phyloP scores from a whole-genome alignment of 2,329 filamentous ascomycete genomes.

The Botrytis sinoallii region DNA sequence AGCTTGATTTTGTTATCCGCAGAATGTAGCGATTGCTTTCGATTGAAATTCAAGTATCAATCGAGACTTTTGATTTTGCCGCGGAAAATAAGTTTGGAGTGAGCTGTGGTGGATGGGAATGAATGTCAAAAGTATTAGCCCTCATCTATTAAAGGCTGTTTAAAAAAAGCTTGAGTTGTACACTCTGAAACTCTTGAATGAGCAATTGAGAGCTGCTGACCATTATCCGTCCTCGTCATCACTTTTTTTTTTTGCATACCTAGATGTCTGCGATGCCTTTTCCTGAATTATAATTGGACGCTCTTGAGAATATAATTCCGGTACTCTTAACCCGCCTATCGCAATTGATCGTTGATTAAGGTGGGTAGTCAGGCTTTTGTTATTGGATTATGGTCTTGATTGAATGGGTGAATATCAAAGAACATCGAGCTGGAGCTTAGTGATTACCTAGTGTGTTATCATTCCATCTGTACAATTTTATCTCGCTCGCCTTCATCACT shows the following conservation, averaged over 20 bases:
- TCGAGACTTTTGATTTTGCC: background rate
- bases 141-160: background rate
- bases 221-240: too few relatives aligned
- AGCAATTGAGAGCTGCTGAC: too few relatives aligned
- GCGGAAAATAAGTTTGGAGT: background rate
- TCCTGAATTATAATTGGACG: background rate
- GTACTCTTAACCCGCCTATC: background rate
- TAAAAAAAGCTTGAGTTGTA: background rate
- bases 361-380: background rate
- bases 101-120: background rate
- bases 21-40: background rate
- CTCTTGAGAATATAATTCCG: background rate
- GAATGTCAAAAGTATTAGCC: background rate
- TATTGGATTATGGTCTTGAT: background rate
- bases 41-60: background rate
- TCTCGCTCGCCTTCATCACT: background rate
- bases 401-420: background rate
- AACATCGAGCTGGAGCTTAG: background rate
- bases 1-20: background rate
- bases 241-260: background rate
- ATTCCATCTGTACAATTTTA: background rate
- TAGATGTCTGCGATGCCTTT: background rate
- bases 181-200: background rate
- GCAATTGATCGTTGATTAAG: too few relatives aligned
- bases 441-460: background rate